Conservation (phyloP, 2,329 filamentous ascomycete species). For the Exserohilum rostratum region DNA sequence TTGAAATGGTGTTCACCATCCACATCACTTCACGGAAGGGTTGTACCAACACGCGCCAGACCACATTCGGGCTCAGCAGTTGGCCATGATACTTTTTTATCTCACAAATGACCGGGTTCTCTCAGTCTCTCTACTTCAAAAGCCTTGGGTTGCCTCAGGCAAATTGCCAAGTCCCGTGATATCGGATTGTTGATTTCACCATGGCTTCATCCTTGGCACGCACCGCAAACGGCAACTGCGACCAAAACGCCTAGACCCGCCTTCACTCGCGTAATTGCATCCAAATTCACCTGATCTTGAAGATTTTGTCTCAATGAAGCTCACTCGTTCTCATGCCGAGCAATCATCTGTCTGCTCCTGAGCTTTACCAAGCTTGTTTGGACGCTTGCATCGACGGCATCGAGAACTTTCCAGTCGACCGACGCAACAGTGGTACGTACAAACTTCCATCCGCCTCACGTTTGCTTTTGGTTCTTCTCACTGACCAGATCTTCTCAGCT, state of each 20-base stretch:
- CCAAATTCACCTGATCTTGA: not conserved
- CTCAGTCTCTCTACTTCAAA: too few species aligned
- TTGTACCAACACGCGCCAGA: too few species aligned
- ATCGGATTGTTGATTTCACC: not conserved
- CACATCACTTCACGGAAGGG: too few species aligned
- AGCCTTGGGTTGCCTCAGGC: too few species aligned
- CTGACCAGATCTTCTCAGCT: conserved; percentile 7
- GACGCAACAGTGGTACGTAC: conserved; percentile 8
- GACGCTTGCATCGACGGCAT: conserved; percentile 28
- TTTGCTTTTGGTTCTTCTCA: not conserved
- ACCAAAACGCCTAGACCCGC: not conserved
- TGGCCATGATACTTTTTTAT: too few species aligned
- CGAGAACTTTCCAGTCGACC: conserved; percentile 17
- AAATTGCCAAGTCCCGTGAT: not conserved
- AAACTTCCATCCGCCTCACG: not conserved
- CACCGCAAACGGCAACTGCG: not conserved
- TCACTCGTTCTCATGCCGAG: conserved; percentile 16
- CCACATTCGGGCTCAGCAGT: too few species aligned
- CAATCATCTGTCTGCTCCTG: not conserved
- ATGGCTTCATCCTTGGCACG: not conserved
- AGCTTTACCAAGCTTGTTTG: conserved; percentile 20
- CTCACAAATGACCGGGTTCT: too few species aligned
- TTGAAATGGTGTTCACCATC: too few species aligned
- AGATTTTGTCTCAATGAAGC: not conserved
- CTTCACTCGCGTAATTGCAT: not conserved